These are phyloP conservation scores for Phalaenopsis aphrodite DNA, from an alignment of 106 monocot genomes.

Conservation along the genomic window DNA sequence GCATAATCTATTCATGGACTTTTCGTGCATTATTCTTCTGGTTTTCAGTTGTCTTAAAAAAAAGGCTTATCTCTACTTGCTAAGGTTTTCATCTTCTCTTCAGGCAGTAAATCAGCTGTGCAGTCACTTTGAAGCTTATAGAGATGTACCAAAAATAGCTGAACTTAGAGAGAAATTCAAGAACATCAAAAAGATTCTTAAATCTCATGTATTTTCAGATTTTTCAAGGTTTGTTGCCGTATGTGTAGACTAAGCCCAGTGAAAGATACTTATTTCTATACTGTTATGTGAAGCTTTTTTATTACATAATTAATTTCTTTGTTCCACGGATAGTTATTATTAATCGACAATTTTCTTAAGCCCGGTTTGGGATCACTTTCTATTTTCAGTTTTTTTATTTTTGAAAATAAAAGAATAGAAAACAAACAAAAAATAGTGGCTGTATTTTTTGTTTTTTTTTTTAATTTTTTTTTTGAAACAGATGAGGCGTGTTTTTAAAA, in stretches of 20 bases:
- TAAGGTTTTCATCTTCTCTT: slow-evolving; percentile 5
- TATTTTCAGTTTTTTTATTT: too few relatives aligned
- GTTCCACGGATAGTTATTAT: not conserved
- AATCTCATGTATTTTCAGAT: slow-evolving; percentile 97
- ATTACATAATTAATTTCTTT: not conserved
- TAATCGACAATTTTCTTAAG: not conserved
- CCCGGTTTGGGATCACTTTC: too few relatives aligned
- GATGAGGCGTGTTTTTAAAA: too few relatives aligned
- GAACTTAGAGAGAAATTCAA: slow-evolving; percentile 96
- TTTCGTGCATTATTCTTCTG: not conserved
- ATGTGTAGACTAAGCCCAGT: not conserved
- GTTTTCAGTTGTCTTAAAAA: not conserved
- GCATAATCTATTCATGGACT: not conserved
- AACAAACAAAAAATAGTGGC: too few relatives aligned
- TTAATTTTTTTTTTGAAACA: too few relatives aligned
- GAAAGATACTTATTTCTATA: slow-evolving; percentile 5
- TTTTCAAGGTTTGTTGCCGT: slow-evolving; percentile 60
- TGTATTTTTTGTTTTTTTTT: too few relatives aligned
- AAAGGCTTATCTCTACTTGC: not conserved
- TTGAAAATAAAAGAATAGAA: too few relatives aligned
- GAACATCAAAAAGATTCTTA: slow-evolving; percentile 95
- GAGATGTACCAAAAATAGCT: slow-evolving; percentile 93
- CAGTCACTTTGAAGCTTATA: slow-evolving; percentile 96
- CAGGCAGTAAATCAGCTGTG: slow-evolving; percentile 97
- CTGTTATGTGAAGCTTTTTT: slow-evolving; percentile 5